phyloP scores from a whole-genome alignment of 73 alveolate genomes.

The Blepharisma japonicum region DNA sequence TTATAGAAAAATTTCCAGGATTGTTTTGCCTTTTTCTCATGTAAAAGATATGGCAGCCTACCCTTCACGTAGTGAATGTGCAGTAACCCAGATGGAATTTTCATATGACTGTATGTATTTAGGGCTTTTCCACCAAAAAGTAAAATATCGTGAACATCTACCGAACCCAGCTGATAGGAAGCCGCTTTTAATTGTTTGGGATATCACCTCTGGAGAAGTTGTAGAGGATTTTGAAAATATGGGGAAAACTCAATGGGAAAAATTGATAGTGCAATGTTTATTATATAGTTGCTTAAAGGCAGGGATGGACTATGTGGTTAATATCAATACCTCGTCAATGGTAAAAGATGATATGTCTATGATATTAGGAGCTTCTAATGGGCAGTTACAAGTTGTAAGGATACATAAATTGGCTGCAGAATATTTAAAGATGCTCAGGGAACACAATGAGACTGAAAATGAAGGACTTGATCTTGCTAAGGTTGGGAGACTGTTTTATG shows the following conservation, averaged over 20 bases:
- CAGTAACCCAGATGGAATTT: constrained; percentile 19
- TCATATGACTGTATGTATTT: constrained; percentile 21
- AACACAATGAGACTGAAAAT: neutral
- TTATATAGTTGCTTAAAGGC: neutral
- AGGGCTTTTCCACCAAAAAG: constrained; percentile 21
- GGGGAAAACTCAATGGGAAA: neutral
- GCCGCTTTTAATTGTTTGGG: constrained; percentile 19
- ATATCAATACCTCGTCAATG: neutral
- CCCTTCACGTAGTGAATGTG: constrained; percentile 33
- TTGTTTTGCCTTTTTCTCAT: neutral
- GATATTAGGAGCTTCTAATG: constrained; percentile 3
- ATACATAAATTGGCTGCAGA: neutral
- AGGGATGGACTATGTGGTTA: neutral
- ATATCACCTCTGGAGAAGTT: neutral
- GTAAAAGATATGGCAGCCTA: constrained; percentile 19
- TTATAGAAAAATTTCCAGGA: neutral
- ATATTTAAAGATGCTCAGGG: neutral
- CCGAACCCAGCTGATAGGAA: neutral
- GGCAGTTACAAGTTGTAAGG: neutral
- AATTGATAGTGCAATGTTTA: neutral
- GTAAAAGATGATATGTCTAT: neutral
- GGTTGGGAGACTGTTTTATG: neutral
- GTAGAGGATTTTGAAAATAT: neutral
- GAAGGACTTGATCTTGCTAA: neutral
- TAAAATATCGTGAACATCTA: neutral